A percentile compares a stretch with the other conserved stretches of the same genome.
These are phyloP conservation scores for Colletotrichum melonis DNA, from an alignment of 2,329 filamentous ascomycete species.

Conservation along the genomic window DNA sequence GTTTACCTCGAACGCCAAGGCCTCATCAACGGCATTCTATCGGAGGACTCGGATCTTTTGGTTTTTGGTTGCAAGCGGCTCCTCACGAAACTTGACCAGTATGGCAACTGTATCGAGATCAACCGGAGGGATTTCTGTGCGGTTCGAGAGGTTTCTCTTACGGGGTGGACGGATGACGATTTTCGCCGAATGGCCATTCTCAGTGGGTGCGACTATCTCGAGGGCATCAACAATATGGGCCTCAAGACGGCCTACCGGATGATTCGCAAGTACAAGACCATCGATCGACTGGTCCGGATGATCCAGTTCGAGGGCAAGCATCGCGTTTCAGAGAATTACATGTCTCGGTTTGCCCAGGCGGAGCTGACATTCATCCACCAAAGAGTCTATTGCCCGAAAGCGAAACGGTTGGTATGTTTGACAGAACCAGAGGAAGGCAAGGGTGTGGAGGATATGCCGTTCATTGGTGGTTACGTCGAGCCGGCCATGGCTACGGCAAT, in stretches of 20 bases:
- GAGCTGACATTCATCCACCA: conserved; percentile 95
- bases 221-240: conserved; percentile 85
- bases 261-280: conserved; percentile 88
- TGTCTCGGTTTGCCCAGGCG: conserved; percentile 84
- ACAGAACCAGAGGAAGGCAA: conserved; percentile 73
- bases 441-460: conserved; percentile 78
- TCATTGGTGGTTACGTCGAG: conserved; percentile 81
- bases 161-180: conserved; percentile 91
- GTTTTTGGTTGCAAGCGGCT: conserved; percentile 94
- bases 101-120: conserved; percentile 93
- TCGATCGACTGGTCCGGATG: conserved; percentile 84
- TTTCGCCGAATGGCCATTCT: conserved; percentile 97
- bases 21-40: conserved; percentile 87
- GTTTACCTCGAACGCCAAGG: conserved; percentile 92
- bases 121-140: conserved; percentile 89
- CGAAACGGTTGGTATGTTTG: conserved; percentile 78
- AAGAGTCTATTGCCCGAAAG: conserved; percentile 88
- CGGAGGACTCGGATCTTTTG: conserved; percentile 94
- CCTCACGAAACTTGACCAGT: conserved; percentile 93
- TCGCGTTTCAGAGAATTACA: conserved; percentile 82
- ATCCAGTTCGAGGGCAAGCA: conserved; percentile 91
- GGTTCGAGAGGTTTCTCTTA: conserved; percentile 87
- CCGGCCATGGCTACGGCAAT: conserved; percentile 77
- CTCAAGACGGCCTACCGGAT: conserved; percentile 93
- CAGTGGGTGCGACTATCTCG: conserved; percentile 96